Percentiles rank a stretch among this genome's conserved stretches.
Evolutionary conservation across 306 rosid species (phyloP).

Genomic region (Rubus idaeus): DNA sequence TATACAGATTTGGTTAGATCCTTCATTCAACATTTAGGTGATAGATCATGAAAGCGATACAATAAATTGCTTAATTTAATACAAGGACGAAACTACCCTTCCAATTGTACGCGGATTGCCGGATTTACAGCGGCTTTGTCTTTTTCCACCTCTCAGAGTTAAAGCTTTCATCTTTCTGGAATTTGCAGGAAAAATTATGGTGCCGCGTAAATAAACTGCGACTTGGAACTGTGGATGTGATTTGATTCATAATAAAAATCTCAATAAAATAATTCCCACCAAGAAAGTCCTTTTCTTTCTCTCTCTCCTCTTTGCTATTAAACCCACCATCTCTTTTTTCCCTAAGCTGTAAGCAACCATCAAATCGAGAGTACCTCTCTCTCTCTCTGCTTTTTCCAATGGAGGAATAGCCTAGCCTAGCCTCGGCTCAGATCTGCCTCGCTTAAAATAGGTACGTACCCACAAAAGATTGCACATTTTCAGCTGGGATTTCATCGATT

Average conservation of each 20-base stretch:
- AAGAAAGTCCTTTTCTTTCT: not conserved
- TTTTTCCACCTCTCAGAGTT: not conserved
- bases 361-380: not conserved
- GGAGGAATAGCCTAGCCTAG: conserved; percentile 16
- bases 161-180: not conserved
- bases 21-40: too few relatives aligned
- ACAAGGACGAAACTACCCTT: not conserved
- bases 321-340: not conserved
- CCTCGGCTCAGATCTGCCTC: conserved; percentile 32
- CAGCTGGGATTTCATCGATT: not conserved
- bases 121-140: not conserved
- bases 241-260: not conserved
- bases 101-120: not conserved
- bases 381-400: not conserved
- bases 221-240: not conserved
- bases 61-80: too few relatives aligned
- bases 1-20: too few relatives aligned
- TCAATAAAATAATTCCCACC: not conserved
- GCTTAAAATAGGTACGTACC: conserved; percentile 30
- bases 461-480: not conserved
- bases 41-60: too few relatives aligned
- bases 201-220: not conserved
- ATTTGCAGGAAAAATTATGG: not conserved
- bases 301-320: not conserved
- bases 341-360: not conserved